A percentile compares a stretch with the other conserved stretches of the same genome.
Evolutionary conservation across 1,284 basidiomycete species (phyloP).

Genomic region (Ustilago nuda): DNA sequence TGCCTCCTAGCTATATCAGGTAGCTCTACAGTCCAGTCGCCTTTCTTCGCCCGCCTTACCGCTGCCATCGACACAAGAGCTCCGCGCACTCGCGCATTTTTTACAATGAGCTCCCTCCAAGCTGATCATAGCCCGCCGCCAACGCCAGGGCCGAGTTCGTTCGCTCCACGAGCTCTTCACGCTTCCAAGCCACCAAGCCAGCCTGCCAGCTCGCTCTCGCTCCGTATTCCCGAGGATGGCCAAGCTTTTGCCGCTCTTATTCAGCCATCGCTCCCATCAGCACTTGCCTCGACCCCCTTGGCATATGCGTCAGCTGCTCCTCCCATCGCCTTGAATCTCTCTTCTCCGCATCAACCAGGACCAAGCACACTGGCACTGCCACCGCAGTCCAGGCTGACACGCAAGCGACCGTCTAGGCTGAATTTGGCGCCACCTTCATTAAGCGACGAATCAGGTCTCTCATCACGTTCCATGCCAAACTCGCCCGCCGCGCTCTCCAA

Average conservation of each 20-base stretch:
- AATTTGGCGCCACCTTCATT: slow-evolving; percentile 34
- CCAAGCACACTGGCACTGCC: slow-evolving; percentile 22
- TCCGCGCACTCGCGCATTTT: not conserved
- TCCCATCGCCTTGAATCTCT: slow-evolving; percentile 16
- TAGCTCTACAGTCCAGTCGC: not conserved
- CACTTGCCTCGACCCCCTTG: slow-evolving; percentile 6
- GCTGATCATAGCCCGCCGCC: slow-evolving; percentile 38
- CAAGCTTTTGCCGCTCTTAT: slow-evolving; percentile 36
- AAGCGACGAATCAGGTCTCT: slow-evolving; percentile 26
- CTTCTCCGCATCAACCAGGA: slow-evolving; percentile 9
- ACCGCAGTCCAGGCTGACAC: slow-evolving; percentile 18
- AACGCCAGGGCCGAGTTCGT: slow-evolving; percentile 46
- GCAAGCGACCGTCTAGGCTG: slow-evolving; percentile 51
- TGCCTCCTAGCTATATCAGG: slow-evolving; percentile 10
- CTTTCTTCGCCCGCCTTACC: not conserved
- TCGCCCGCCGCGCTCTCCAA: slow-evolving; percentile 37
- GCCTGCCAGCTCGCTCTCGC: slow-evolving; percentile 33
- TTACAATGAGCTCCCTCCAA: slow-evolving; percentile 17
- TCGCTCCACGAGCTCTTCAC: slow-evolving; percentile 26
- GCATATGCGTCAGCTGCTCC: slow-evolving; percentile 16
- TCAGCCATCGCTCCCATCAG: slow-evolving; percentile 24
- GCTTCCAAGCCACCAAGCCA: slow-evolving; percentile 6
- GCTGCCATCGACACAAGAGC: not conserved
- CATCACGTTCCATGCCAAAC: slow-evolving; percentile 52
- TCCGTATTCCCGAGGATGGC: slow-evolving; percentile 42